Conservation (phyloP, 1,139 yeast genomes). For the Pichia sp. region DNA sequence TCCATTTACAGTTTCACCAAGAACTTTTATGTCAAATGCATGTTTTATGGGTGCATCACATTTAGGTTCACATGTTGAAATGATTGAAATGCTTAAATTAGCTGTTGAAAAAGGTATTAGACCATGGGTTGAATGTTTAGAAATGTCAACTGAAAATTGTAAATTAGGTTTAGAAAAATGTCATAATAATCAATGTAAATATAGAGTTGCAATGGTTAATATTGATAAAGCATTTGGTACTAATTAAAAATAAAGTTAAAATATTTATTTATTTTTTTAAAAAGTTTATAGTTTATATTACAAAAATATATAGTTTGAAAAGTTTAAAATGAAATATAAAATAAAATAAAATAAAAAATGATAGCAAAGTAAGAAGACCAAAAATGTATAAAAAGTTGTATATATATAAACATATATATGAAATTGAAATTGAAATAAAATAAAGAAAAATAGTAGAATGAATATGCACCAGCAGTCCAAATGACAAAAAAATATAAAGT, state of each 20-base stretch:
- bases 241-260: not conserved
- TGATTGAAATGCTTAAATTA: slow-evolving; percentile 47
- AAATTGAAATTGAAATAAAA: too few species aligned
- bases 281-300: not conserved
- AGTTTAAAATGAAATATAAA: too few species aligned
- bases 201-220: slow-evolving; percentile 57
- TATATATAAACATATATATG: too few species aligned
- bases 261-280: too few species aligned
- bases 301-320: not conserved
- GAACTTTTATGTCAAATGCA: slow-evolving; percentile 33
- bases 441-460: too few species aligned
- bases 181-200: slow-evolving; percentile 51
- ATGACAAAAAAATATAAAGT: too few species aligned
- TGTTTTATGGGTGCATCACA: slow-evolving; percentile 38
- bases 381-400: too few species aligned
- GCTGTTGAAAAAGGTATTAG: slow-evolving; percentile 47
- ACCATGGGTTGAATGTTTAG: slow-evolving; percentile 55
- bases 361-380: too few species aligned
- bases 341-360: too few species aligned
- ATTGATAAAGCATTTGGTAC: slow-evolving; percentile 39
- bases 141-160: slow-evolving; percentile 44
- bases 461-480: too few species aligned
- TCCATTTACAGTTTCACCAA: slow-evolving; percentile 31
- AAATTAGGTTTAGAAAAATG: slow-evolving; percentile 46
- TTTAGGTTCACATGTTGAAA: slow-evolving; percentile 44